Percentiles rank a stretch among this genome's conserved stretches.
Conservation (phyloP, 2,329 filamentous ascomycete species). For the Ilyonectria mors-panacis region DNA sequence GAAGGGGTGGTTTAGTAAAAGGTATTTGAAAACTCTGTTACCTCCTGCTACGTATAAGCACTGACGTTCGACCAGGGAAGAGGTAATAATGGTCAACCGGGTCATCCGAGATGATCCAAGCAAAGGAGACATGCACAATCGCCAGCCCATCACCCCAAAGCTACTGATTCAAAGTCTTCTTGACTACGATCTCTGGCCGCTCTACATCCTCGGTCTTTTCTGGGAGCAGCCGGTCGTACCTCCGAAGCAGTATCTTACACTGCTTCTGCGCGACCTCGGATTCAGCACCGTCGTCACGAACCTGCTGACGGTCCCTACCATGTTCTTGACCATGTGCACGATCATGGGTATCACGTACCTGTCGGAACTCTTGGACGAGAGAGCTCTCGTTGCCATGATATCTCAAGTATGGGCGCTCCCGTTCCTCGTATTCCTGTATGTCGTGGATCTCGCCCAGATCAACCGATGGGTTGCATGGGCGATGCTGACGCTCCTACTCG, state of each 20-base stretch:
- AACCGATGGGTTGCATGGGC: conserved; percentile 51
- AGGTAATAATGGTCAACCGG: conserved; percentile 71
- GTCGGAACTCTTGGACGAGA: conserved; percentile 50
- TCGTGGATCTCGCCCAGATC: conserved; percentile 46
- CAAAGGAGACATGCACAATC: conserved; percentile 73
- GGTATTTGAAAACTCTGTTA: conserved; percentile 15
- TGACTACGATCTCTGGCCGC: conserved; percentile 71
- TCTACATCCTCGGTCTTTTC: conserved; percentile 67
- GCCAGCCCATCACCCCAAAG: conserved; percentile 60
- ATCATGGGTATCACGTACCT: conserved; percentile 48
- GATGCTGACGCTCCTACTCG: conserved; percentile 50
- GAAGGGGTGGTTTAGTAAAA: conserved; percentile 57
- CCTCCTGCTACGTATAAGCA: background rate
- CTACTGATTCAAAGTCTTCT: conserved; percentile 65
- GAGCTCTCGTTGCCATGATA: conserved; percentile 49
- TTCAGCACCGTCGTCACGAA: conserved; percentile 35
- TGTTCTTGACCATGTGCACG: conserved; percentile 31
- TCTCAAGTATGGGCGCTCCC: conserved; percentile 54
- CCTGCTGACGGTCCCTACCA: conserved; percentile 33
- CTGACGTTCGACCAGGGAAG: conserved; percentile 53
- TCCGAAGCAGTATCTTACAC: conserved; percentile 65
- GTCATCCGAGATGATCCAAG: conserved; percentile 69
- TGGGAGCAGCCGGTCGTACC: conserved; percentile 61
- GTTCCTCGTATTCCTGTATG: conserved; percentile 51
- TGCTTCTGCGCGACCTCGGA: conserved; percentile 57